These are phyloP conservation scores for Chionographis japonica DNA, from an alignment of 106 monocot genomes.

Conservation along the genomic window DNA sequence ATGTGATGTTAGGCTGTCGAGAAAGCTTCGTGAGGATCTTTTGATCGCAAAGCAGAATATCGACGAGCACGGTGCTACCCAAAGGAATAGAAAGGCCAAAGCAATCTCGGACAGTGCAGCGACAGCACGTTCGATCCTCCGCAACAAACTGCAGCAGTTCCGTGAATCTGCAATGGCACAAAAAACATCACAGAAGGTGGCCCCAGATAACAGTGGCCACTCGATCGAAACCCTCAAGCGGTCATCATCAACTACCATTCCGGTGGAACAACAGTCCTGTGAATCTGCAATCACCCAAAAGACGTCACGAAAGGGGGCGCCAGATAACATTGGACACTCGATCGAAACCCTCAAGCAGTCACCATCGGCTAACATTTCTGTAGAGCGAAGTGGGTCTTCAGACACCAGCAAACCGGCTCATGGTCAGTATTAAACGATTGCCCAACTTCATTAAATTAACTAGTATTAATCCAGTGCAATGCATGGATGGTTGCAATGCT, in stretches of 20 bases:
- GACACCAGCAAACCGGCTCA: constrained; percentile 1
- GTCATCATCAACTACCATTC: background rate
- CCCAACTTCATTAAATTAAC: background rate
- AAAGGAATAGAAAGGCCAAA: constrained; percentile 36
- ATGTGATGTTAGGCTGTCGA: constrained; percentile 41
- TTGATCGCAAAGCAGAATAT: constrained; percentile 43
- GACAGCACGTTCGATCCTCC: constrained; percentile 48
- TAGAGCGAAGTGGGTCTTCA: background rate
- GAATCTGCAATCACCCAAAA: constrained; percentile 25
- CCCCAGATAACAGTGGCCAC: background rate
- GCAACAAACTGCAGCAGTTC: constrained; percentile 45
- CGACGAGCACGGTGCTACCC: constrained; percentile 20
- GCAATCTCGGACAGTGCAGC: constrained; percentile 43
- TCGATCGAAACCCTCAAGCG: constrained; percentile 6
- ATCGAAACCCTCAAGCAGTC: constrained; percentile 8
- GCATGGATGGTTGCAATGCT: no score
- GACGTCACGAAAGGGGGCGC: background rate
- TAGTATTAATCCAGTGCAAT: background rate
- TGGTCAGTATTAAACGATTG: constrained; percentile 1
- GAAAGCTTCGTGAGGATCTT: constrained; percentile 37
- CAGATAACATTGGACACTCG: background rate
- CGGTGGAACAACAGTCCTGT: constrained; percentile 24
- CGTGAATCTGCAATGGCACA: constrained; percentile 28
- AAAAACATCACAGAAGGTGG: constrained; percentile 1
- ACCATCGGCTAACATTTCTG: constrained; percentile 1